Evolutionary conservation across 805 yeast genomes (phyloP), one percentile per base, ranked within the genome.

Genomic region (Saccharomycopsis malanga): DNA sequence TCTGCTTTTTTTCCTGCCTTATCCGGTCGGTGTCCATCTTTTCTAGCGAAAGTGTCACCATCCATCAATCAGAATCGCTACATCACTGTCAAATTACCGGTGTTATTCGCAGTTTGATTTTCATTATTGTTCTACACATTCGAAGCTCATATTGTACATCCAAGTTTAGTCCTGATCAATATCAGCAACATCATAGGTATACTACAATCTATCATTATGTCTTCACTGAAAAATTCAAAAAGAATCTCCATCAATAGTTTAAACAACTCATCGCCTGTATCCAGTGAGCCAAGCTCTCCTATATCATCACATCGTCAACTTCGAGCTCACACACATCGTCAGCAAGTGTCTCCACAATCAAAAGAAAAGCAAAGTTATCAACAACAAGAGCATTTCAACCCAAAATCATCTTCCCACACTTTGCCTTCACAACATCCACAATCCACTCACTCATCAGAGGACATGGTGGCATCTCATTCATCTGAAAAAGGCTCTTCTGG

Each of bases 161-260:
- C n/a, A n/a, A n/a, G n/a, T n/a, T n/a, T n/a, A n/a, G n/a, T n/a
- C n/a, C n/a, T n/a, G n/a, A n/a, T n/a, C n/a, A n/a, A n/a, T n/a
- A n/a, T n/a, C n/a, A n/a, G n/a, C n/a, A n/a, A n/a, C n/a, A n/a
- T n/a, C n/a, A n/a, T n/a, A n/a, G n/a, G n/a, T n/a, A n/a, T n/a
- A n/a, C n/a, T n/a, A n/a, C n/a, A n/a, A n/a, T n/a, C n/a, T n/a
- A n/a, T 27, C 30, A 27, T 9, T 12, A 32, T 32, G 36, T 32
- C 36, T 7, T 18, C 36, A 5, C 36, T 9, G 36, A 43, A 36
- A 22, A 35, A 23, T 18, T 27, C 46, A 24, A 44, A 44, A 21
- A 23, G 47, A 23, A 44, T 44, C 3, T 37, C 42, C 4, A 44
- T 44, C 40, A 44, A 44, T 30, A 44, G 47, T 17, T 37, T 44